Percentiles rank a stretch among this genome's conserved stretches.
phyloP scores from a whole-genome alignment of 176 grass and related monocot species.

The Oryza nivara region DNA sequence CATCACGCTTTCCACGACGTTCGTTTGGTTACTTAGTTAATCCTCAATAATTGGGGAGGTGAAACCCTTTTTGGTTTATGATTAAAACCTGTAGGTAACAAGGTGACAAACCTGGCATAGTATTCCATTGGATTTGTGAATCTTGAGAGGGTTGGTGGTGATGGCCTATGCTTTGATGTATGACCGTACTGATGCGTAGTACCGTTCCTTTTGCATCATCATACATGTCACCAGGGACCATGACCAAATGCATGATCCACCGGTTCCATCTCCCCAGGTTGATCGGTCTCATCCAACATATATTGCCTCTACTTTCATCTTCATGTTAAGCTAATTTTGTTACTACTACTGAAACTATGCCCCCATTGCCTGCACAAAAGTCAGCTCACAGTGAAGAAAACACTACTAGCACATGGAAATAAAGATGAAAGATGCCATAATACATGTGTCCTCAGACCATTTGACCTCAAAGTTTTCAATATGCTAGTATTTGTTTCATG shows the following conservation, averaged over 20 bases:
- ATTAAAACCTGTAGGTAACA: not conserved
- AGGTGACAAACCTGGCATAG: slow-evolving; percentile 1
- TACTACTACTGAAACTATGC: not conserved
- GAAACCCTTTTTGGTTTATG: slow-evolving; percentile 9
- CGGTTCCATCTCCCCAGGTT: not conserved
- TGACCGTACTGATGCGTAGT: not conserved
- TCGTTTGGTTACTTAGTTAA: not conserved
- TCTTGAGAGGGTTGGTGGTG: not conserved
- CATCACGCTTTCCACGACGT: not conserved
- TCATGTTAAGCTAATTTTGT: not conserved
- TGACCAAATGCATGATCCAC: not conserved
- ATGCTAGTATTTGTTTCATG: not conserved
- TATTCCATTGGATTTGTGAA: slow-evolving; percentile 6
- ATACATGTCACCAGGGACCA: not conserved
- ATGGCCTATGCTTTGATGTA: not conserved
- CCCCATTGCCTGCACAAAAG: not conserved
- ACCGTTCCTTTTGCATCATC: not conserved
- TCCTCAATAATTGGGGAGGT: slow-evolving; percentile 5
- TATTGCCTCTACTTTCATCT: not conserved
- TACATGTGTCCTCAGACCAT: not conserved
- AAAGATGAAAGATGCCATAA: not conserved
- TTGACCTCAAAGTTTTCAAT: not conserved
- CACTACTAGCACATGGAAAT: not conserved
- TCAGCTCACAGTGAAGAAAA: not conserved
- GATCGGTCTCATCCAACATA: not conserved